phyloP scores from a whole-genome alignment of 2,329 filamentous ascomycete genomes.

The Exophiala dermatitidis region DNA sequence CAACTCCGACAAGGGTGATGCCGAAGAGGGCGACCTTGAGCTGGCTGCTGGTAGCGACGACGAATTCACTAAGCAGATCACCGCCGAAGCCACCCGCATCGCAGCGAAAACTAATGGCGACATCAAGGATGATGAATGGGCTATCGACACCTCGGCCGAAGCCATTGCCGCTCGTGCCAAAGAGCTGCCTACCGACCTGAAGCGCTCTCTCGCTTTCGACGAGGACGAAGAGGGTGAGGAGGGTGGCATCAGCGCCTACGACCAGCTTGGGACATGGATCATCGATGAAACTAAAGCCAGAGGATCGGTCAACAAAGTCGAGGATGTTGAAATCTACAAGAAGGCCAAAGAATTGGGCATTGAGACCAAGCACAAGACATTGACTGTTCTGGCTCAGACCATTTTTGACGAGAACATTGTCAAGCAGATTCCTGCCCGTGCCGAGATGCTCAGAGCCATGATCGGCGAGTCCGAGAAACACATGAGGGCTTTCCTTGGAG shows the following conservation, averaged over 20 bases:
- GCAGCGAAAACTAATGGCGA: constrained; percentile 54
- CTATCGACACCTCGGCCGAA: constrained; percentile 91
- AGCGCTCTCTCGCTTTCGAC: constrained; percentile 78
- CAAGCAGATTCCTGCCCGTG: constrained; percentile 77
- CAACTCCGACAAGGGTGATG: constrained; percentile 53
- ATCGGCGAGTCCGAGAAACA: constrained; percentile 78
- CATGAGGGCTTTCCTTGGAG: constrained; percentile 90
- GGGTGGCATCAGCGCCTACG: constrained; percentile 73
- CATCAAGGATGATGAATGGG: constrained; percentile 84
- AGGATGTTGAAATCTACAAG: constrained; percentile 85
- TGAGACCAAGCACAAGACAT: constrained; percentile 86
- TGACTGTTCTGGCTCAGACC: constrained; percentile 85
- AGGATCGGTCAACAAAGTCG: constrained; percentile 68
- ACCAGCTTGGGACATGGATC: constrained; percentile 90
- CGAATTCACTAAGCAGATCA: constrained; percentile 73
- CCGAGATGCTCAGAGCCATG: constrained; percentile 84
- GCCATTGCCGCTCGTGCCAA: constrained; percentile 91
- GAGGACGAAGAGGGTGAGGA: constrained; percentile 75
- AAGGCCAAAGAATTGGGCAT: constrained; percentile 97
- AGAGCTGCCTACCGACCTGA: constrained; percentile 87
- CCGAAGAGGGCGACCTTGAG: constrained; percentile 58
- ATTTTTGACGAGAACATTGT: constrained; percentile 87
- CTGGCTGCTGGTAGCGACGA: constrained; percentile 77
- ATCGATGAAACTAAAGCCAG: constrained; percentile 60
- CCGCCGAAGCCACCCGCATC: constrained; percentile 63